Base-by-base conservation (phyloP, 257 asterid genomes). In the Phtheirospermum japonicum region DNA sequence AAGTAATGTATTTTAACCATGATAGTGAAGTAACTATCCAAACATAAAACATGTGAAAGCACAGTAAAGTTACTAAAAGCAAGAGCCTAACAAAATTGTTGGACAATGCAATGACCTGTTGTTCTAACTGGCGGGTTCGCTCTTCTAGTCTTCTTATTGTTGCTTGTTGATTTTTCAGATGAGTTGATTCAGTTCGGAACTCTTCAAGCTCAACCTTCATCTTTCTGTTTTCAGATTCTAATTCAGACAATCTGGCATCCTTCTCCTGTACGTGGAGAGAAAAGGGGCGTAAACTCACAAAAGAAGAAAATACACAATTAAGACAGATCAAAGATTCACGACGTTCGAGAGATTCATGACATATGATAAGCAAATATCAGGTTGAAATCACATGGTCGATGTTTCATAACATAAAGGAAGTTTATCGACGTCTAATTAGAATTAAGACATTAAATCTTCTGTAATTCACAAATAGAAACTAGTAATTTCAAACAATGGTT, bases 141-240 rank as follows among this genome's bases (percentile, higher is more conserved):
- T 93, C 99, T 82, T 93, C 97, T 63, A 93, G 95, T 73, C 96
- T 85, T 83, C 96, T 83, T 72, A 93, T 89, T 34, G 97, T 93
- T 10, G 97, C 88, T 74, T 93, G 99, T 73, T 93, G 99, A 77
- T 93, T 93, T 82, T 89, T 93, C 81, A 93, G 75, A 79, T 93
- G 96, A 63, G 97, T 80, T 58, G 99, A 89, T 77, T 93, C 99
- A 6, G 95, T 83, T 55, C 96, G 90, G 74, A 82, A 93, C 71
- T 93, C 97, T 76, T 93, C 99, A 65, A 93, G 99, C 77, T 93
- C 99, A 76, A 87, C 90, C 83, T 87, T 93, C 97, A 93, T 93
- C 77, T 89, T 93, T 73, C 97, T 85, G 78, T 87, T 89, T 77
- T 83, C 99, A 67, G 91, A 87, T 79, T 93, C 99, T 69, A 93